Evolutionary conservation across 1,284 basidiomycete species (phyloP).

Genomic region (Pholiota adiposa): DNA sequence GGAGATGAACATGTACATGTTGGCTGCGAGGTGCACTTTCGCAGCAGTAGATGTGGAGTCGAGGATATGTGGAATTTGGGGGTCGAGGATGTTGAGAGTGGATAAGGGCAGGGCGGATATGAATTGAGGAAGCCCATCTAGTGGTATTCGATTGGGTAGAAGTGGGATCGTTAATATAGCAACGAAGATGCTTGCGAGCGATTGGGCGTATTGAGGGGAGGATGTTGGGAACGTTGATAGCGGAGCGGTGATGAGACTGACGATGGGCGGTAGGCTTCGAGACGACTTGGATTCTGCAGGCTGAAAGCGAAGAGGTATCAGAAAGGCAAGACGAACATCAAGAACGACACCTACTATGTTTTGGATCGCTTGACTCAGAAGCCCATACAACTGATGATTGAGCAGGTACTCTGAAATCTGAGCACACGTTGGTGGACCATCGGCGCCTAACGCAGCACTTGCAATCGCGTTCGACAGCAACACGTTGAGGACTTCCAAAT

Average conservation of each 20-base stretch:
- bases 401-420: conserved; percentile 46
- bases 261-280: conserved; percentile 45
- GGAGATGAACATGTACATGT: conserved; percentile 62
- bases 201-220: conserved; percentile 36
- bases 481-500: conserved; percentile 45
- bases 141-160: conserved; percentile 69
- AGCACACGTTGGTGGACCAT: conserved; percentile 32
- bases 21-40: conserved; percentile 65
- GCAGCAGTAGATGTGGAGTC: conserved; percentile 31
- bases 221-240: conserved; percentile 35
- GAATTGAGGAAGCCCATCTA: conserved; percentile 49
- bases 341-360: conserved; percentile 33
- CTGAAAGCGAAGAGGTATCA: conserved; percentile 33
- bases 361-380: conserved; percentile 38
- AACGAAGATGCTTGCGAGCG: conserved; percentile 43
- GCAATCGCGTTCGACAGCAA: conserved; percentile 36
- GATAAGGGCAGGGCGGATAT: conserved; percentile 42
- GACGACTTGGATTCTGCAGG: conserved; percentile 44
- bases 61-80: conserved; percentile 25
- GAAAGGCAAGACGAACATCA: not conserved
- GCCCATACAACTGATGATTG: conserved; percentile 43
- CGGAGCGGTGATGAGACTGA: conserved; percentile 45
- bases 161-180: conserved; percentile 65
- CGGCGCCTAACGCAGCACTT: conserved; percentile 26
- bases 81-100: conserved; percentile 29